These are phyloP conservation scores for Clitoria ternatea DNA, from an alignment of 306 rosid genomes.

Conservation along the genomic window DNA sequence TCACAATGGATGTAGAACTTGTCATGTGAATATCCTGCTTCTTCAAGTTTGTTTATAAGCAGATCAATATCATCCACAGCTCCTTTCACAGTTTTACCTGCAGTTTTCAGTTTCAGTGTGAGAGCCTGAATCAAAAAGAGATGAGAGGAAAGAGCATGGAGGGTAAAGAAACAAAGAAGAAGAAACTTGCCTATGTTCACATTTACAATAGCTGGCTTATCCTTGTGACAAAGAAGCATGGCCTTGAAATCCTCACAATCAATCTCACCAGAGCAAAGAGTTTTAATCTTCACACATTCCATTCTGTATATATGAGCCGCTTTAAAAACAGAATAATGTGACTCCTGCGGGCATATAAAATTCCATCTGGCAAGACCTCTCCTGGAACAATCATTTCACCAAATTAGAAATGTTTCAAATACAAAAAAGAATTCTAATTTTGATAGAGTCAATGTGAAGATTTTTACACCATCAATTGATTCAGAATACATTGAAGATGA, in stretches of 20 bases:
- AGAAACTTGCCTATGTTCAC: conserved; percentile 1
- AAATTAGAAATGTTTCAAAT: too few species aligned
- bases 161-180: not conserved
- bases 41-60: not conserved
- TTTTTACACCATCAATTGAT: too few species aligned
- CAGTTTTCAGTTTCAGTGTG: not conserved
- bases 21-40: not conserved
- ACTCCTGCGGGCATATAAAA: not conserved
- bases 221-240: conserved; percentile 10
- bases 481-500: too few species aligned
- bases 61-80: conserved; percentile 2
- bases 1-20: conserved; percentile 13
- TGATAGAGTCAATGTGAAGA: too few species aligned
- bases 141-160: not conserved
- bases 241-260: not conserved
- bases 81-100: conserved; percentile 12
- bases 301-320: conserved; percentile 5
- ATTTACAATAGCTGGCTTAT: conserved; percentile 4
- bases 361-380: conserved; percentile 1
- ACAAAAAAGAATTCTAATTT: not conserved
- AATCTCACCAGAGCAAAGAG: conserved; percentile 8
- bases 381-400: not conserved
- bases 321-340: conserved; percentile 9
- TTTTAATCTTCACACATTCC: conserved; percentile 7
- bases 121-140: not conserved